Evolutionary conservation across 306 rosid genomes (phyloP), one percentile per base, ranked within the genome.

Genomic region (Glycyrrhiza uralensis): DNA sequence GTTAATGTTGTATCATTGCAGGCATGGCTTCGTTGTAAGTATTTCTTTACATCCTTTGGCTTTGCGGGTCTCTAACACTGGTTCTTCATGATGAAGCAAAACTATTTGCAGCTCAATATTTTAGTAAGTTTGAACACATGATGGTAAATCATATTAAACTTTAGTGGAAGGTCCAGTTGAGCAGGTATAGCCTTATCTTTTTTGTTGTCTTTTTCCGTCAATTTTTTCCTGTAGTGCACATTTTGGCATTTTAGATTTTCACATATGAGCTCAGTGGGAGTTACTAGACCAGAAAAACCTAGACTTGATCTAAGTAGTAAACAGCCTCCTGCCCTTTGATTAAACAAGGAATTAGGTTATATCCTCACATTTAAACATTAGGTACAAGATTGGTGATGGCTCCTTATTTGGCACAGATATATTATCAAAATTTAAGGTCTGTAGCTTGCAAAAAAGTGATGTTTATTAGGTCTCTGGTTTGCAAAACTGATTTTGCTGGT

Each of bases 281-380:
- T 89, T 85, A 93, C 98, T 3, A 82, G 96, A 69, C 97, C 98
- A 0, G 94, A 85, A 18, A 89, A 96, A 66, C 97, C 98, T 4
- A 97, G 97, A 67, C 87, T 93, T 72, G 98, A 93, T 84, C 87
- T 93, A 68, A n/a, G n/a, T n/a, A 91, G 92, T 79, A 91, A 86
- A 79, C 97, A 93, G 84, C 97, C 98, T 72, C 97, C 97, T 26
- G 96, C 97, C 0, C 96, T 93, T 69, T 87, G 98, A 72, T 82
- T 93, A 72, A 93, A 93, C 89, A 91, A 91, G 82, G 97, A 91
- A 81, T 80, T 91, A 84, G 94, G 39, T 63, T 86, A 66, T 82
- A 86, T 93, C 84, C 87, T 91, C 71, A 91, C 98, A 38, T 93
- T 80, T 74, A 93, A 93, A 80, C 79, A 89, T 70, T 91, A 90